Percentiles rank a stretch among this genome's conserved stretches.
phyloP scores from a whole-genome alignment of 2,329 filamentous ascomycete genomes.

The Rhynchosporium agropyri region DNA sequence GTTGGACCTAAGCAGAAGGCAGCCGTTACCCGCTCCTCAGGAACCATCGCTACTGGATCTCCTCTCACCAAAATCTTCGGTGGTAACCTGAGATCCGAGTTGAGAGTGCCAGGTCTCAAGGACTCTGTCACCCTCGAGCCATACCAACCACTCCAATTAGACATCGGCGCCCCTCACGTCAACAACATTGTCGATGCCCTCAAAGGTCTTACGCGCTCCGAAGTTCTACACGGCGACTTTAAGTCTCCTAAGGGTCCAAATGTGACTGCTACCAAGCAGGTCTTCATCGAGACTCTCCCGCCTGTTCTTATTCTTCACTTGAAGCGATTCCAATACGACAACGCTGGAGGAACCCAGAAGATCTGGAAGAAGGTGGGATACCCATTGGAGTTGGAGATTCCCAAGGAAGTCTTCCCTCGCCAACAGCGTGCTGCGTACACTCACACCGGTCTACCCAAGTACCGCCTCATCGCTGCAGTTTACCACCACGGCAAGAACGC shows the following conservation, averaged over 20 bases:
- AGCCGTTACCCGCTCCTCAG: slow-evolving; percentile 83
- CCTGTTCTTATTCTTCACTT: slow-evolving; percentile 92
- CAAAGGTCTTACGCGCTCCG: slow-evolving; percentile 78
- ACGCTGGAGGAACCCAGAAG: slow-evolving; percentile 85
- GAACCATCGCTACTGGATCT: slow-evolving; percentile 71
- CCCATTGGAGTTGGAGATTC: slow-evolving; percentile 90
- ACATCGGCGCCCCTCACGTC: slow-evolving; percentile 85
- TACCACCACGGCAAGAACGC: slow-evolving; percentile 98
- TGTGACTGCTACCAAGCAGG: slow-evolving; percentile 84
- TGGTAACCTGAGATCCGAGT: slow-evolving; percentile 85
- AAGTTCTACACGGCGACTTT: slow-evolving; percentile 84
- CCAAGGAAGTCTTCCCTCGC: slow-evolving; percentile 82
- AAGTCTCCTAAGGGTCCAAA: slow-evolving; percentile 76
- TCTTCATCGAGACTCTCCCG: slow-evolving; percentile 89
- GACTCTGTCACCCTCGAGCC: slow-evolving; percentile 90
- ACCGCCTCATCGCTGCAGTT: slow-evolving; percentile 84
- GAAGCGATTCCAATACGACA: slow-evolving; percentile 97
- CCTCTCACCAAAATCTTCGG: slow-evolving; percentile 95
- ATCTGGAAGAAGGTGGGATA: slow-evolving; percentile 99
- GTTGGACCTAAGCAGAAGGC: slow-evolving; percentile 91
- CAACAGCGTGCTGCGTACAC: slow-evolving; percentile 67
- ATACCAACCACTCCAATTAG: slow-evolving; percentile 91
- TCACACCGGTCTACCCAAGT: slow-evolving; percentile 75
- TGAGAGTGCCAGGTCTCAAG: slow-evolving; percentile 83
- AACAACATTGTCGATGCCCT: slow-evolving; percentile 92